Evolutionary conservation across 1,284 basidiomycete species (phyloP), one percentile per base, ranked within the genome.

Genomic region (Moesziomyces sp.): DNA sequence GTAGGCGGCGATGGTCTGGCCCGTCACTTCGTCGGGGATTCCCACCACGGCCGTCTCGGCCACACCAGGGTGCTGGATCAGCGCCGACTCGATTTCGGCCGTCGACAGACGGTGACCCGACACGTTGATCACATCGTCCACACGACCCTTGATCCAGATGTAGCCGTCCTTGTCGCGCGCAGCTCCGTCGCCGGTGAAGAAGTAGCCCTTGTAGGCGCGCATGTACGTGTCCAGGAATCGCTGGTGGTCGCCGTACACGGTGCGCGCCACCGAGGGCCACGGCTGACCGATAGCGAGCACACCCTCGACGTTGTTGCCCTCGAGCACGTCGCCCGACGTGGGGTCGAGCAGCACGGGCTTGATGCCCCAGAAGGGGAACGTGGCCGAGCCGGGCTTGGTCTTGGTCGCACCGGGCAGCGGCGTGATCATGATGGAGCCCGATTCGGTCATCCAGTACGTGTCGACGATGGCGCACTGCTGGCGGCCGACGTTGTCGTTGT

Each of bases 121-220:
- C 8, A 80, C 77, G 85, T 91, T 80, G 80, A 86, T 85, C 30
- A 86, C 82, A 91, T 93, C 94, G 85, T 99, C 96, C 46, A 99
- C 91, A 79, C 96, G 91, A 54, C 96, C 96, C 86, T 94, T 95
- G 86, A 99, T 98, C 84, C 83, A 85, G 66, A 84, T 92, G 86
- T 99, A 99, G 7, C 96, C 96, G 80, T 99, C 91, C 80, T 92
- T 90, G 84, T 99, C 97, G 48, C 95, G 89, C 24, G 91, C 92
- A 21, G 95, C 96, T 62, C 95, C 95, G 81, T 99, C 97, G 40
- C 97, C 96, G 21, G 95, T 99, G 87, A 93, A 98, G 89, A 94
- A 98, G 85, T 88, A 87, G 21, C 93, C 79, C 58, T 79, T 77
- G 88, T 84, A 85, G 7, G 83, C 88, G 85, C 89, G 89, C 91